phyloP scores from a whole-genome alignment of 2,329 filamentous ascomycete genomes.

The Incumbomyces lentus region DNA sequence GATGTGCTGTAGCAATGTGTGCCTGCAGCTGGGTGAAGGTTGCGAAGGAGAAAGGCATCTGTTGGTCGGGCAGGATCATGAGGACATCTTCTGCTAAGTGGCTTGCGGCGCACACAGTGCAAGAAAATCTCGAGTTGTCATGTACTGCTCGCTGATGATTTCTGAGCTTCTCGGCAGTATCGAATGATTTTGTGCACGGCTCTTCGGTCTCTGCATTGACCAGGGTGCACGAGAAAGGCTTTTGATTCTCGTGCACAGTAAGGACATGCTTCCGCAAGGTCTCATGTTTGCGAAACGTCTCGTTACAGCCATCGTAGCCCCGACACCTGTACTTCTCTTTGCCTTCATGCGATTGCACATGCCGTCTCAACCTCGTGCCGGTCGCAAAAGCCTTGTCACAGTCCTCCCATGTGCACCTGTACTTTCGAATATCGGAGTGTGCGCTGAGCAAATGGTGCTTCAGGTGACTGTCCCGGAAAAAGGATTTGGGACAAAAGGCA shows the following conservation, averaged over 20 bases:
- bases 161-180: slow-evolving; percentile 60
- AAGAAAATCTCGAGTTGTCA: slow-evolving; percentile 61
- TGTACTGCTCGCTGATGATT: slow-evolving; percentile 64
- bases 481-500: slow-evolving; percentile 67
- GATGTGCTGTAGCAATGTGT: slow-evolving; percentile 64
- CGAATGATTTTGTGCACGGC: slow-evolving; percentile 59
- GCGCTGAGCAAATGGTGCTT: slow-evolving; percentile 74
- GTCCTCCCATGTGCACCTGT: slow-evolving; percentile 58
- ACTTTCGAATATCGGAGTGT: slow-evolving; percentile 60
- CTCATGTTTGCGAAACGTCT: slow-evolving; percentile 77
- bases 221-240: slow-evolving; percentile 61
- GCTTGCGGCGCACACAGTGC: slow-evolving; percentile 55
- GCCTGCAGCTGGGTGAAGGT: slow-evolving; percentile 60
- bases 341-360: slow-evolving; percentile 67
- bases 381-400: slow-evolving; percentile 78
- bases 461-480: slow-evolving; percentile 76
- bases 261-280: slow-evolving; percentile 76
- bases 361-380: slow-evolving; percentile 63
- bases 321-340: slow-evolving; percentile 66
- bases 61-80: slow-evolving; percentile 28
- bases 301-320: slow-evolving; percentile 57
- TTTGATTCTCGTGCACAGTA: slow-evolving; percentile 60
- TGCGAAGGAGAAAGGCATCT: slow-evolving; percentile 50
- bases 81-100: slow-evolving; percentile 7
- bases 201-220: slow-evolving; percentile 42